Evolutionary conservation across 179 eudicot genomes (phyloP), one percentile per base, ranked within the genome.

Genomic region (Heliamphora pulchella): DNA sequence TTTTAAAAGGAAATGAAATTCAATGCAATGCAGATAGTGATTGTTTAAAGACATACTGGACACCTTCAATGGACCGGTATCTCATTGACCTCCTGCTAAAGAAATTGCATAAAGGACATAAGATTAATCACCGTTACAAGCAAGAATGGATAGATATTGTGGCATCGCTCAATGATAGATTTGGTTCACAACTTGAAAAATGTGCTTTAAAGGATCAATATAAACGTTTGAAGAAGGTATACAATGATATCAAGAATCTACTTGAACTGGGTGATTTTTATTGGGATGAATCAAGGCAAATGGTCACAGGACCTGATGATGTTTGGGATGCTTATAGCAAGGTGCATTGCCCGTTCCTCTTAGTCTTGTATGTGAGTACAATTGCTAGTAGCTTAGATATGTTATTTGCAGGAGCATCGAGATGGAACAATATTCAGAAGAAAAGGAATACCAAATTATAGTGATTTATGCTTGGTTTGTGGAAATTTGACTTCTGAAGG

Each of bases 81-180:
- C 79, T 76, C 44, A 20, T 76, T 76, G 79, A 76, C 46, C 79
- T 76, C 46, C 39, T 76, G 70, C 79, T 76, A 61, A 76, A 76
- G 17, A 70, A 76, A 61, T 70, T 62, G 70, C 69, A 76, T 18
- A 62, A 76, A 20, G 70, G 70, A 58, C 79, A 62, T 46, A 20
- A 0, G 70, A 5, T 63, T n/a, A 48, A 76, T 76, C 57, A 10
- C 44, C 46, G 47, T 58, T 44, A 15, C 43, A 47, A 63, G 47
- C 70, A 63, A 65, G 46, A 18, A 47, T 64, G 55, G 70, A 47
- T 46, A 76, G 54, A 62, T 47, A 46, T 20, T 47, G 43, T 5
- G 46, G 57, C 69, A 3, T 63, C n/a, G 2, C 62, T 76, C 20
- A 62, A 22, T 46, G 57, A 76, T 46, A 47, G 58, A 63, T 76